Base-by-base conservation (phyloP, 345 rosid species). In the Citrus glauca region DNA sequence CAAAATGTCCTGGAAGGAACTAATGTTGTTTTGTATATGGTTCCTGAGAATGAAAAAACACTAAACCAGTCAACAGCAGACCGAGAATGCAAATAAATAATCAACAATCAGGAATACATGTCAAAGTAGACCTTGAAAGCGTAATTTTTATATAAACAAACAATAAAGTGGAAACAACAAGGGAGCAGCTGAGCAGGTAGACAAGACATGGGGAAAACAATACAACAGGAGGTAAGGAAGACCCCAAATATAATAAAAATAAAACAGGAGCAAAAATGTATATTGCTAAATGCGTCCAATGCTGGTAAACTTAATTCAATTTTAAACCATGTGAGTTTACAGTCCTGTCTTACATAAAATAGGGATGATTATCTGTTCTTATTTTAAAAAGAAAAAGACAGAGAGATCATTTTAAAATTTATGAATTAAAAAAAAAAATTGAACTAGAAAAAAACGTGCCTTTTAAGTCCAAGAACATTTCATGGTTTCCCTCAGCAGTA, bases 1-100 rank as follows among this genome's bases (percentile, higher is more conserved):
- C 97, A 96, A 87, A 96, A 94, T 81, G 99, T 92, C 88, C 94
- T 84, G 86, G 94, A 92, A 74, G 98, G 99, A 82, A 91, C 85
- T 77, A 94, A 90, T 72, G 90, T 81, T 81, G 99, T 91, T 84
- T 78, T 89, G 84, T 92, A 96, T 80, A 96, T 89, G 73, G 98
- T 94, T 89, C 99, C 98, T 92, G 97, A 85, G 86, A 87, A 63
- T 84, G 73, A 25, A 72, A 78, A 60, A 75, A 73, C 24, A 30
- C 13, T 4, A 70, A 73, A 78, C 62, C 59, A 79, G 74, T 78
- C 80, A 83, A 77, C 75, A 22, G 35, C 61, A 77, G 68, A 22
- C 56, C 7, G 40, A 45, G 75, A 66, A 62, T 42, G 53, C 30
- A 62, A 27, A 72, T 28, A 9, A 22, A 35, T 22, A 40, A 48